Base-by-base conservation (phyloP, 139 green algal species). In the Desmodesmus armatus region DNA sequence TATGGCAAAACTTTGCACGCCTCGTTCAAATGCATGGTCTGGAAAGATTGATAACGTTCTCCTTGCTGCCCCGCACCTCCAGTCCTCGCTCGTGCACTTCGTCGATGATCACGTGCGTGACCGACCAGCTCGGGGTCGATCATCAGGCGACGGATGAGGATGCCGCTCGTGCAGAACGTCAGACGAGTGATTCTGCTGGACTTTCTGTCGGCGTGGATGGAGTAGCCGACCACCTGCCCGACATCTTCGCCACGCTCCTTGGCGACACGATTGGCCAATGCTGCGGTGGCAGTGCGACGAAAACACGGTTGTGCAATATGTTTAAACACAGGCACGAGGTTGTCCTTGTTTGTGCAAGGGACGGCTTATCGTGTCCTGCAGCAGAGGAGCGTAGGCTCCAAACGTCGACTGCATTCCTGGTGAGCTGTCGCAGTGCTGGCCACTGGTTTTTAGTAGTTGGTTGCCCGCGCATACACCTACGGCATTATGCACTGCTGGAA, bases 11-110 rank as follows among this genome's bases (percentile, higher is more conserved):
- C n/a, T n/a, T n/a, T n/a, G n/a, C n/a, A n/a, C n/a, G n/a, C n/a
- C n/a, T n/a, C n/a, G n/a, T n/a, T n/a, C n/a, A n/a, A n/a, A n/a
- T n/a, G n/a, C n/a, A n/a, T n/a, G n/a, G n/a, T n/a, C n/a, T n/a
- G n/a, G n/a, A n/a, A n/a, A n/a, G n/a, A n/a, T n/a, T 40, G 1
- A 29, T 27, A 39, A 27, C 33, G 0, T 6, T 11, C 37, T 15
- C 17, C 25, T 19, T 7, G 0, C 1, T 51, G 35, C 47, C 1
- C 19, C 33, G 43, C 3, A 85, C 79, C 69, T 98, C 91, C 2
- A 96, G 79, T 35, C 66, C 88, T 23, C 95, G 87, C 90, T 98
- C 95, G 88, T 98, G 96, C 58, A 98, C 93, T 89, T 99, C 94
- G 67, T 96, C 94, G 37, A 96, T 88, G 5, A 96, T 55, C 29